Evolutionary conservation across 2,329 filamentous ascomycete species (phyloP).

Genomic region (Aquanectria penicillioides): DNA sequence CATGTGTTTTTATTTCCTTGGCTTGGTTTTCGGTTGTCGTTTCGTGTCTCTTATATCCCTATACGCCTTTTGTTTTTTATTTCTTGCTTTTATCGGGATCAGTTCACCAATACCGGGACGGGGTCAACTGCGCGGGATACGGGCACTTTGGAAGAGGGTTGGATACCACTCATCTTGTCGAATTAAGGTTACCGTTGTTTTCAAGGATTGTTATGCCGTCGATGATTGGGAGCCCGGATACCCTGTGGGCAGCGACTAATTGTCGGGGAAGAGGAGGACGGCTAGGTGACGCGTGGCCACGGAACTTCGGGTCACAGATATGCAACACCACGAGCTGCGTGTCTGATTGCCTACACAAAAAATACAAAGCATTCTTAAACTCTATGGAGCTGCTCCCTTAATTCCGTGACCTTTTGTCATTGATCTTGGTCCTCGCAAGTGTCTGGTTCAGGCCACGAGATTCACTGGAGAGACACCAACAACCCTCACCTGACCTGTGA

Average conservation of each 20-base stretch:
- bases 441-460: neutral
- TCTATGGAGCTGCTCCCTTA: neutral
- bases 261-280: conserved; percentile 31
- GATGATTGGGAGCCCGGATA: conserved; percentile 42
- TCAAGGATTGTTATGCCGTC: conserved; percentile 36
- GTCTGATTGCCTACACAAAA: conserved; percentile 34
- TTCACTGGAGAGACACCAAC: neutral
- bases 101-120: conserved; percentile 25
- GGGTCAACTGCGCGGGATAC: conserved; percentile 26
- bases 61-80: conserved; percentile 25
- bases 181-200: conserved; percentile 31
- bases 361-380: conserved; percentile 17
- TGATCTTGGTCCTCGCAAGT: neutral
- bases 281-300: conserved; percentile 23
- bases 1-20: conserved; percentile 18
- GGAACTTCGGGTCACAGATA: conserved; percentile 31
- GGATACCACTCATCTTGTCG: conserved; percentile 32
- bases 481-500: neutral
- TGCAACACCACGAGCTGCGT: conserved; percentile 18
- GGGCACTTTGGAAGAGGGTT: conserved; percentile 28
- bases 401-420: neutral
- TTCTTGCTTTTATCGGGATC: conserved; percentile 23
- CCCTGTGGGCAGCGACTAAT: conserved; percentile 42
- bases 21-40: conserved; percentile 20
- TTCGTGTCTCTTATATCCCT: conserved; percentile 22